Conservation (phyloP, 345 rosid genomes). For the Citrus trifoliata region DNA sequence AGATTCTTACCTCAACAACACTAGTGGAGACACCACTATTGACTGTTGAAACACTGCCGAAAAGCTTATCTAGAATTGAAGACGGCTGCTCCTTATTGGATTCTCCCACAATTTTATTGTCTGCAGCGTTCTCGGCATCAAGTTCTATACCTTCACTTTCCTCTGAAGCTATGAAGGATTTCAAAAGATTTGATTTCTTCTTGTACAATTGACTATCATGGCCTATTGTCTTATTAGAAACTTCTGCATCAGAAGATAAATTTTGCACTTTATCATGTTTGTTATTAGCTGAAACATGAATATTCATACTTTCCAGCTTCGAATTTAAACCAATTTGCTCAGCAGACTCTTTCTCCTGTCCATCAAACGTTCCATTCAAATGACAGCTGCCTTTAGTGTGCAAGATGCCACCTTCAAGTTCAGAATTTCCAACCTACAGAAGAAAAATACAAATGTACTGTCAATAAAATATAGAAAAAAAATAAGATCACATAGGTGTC, state of each 20-base stretch:
- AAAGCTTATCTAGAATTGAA: conserved; percentile 79
- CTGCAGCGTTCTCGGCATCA: conserved; percentile 33
- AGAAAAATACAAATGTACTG: conserved; percentile 14
- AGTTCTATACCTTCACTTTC: conserved; percentile 36
- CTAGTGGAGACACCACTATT: conserved; percentile 43
- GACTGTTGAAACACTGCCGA: conserved; percentile 52
- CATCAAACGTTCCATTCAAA: conserved; percentile 31
- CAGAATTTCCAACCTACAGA: conserved; percentile 55
- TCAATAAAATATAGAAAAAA: background rate
- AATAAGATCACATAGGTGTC: background rate
- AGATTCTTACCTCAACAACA: conserved; percentile 41
- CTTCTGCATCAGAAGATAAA: conserved; percentile 38
- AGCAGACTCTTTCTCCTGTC: conserved; percentile 35
- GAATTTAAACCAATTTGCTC: conserved; percentile 30
- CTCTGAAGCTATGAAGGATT: conserved; percentile 32
- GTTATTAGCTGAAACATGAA: conserved; percentile 23
- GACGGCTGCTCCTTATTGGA: conserved; percentile 37
- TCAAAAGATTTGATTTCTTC: conserved; percentile 38
- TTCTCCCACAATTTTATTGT: conserved; percentile 34
- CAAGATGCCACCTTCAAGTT: conserved; percentile 42
- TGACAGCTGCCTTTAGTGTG: conserved; percentile 35
- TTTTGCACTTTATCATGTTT: conserved; percentile 27
- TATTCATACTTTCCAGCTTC: conserved; percentile 37
- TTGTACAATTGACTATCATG: conserved; percentile 27
- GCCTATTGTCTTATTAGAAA: conserved; percentile 26